phyloP scores from a whole-genome alignment of 2,329 filamentous ascomycete species.

The Bipolaris cookei region DNA sequence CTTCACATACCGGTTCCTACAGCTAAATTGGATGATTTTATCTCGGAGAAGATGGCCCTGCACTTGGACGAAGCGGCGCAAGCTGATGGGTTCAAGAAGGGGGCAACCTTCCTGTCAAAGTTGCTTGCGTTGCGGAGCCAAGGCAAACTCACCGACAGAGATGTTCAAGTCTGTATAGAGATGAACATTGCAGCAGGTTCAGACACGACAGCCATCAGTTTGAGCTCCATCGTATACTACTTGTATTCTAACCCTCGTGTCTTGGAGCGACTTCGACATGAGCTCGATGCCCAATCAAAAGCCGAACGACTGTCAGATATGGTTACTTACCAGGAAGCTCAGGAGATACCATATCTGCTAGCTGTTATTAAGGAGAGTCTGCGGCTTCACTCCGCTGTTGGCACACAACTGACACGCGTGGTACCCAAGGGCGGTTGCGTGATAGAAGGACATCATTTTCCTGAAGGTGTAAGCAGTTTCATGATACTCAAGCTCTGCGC shows the following conservation, averaged over 20 bases:
- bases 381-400: not conserved
- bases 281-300: not conserved
- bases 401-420: not conserved
- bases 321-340: not conserved
- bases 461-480: not conserved
- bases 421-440: not conserved
- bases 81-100: not conserved
- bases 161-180: not conserved
- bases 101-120: not conserved
- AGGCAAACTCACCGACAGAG: not conserved
- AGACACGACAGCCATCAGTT: conserved; percentile 22
- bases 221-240: conserved; percentile 25
- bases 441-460: not conserved
- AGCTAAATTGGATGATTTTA: not conserved
- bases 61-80: not conserved
- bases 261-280: not conserved
- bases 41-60: not conserved
- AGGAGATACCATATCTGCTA: not conserved
- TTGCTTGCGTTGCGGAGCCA: not conserved
- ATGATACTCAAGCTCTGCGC: not conserved
- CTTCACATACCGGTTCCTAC: not conserved
- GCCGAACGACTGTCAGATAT: not conserved
- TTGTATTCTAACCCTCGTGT: conserved; percentile 13
- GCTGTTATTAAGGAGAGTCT: not conserved
- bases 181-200: conserved; percentile 30